A percentile compares a stretch with the other conserved stretches of the same genome.
These are phyloP conservation scores for Phenoliferia sp. DNA, from an alignment of 1,284 basidiomycete genomes.

Conservation along the genomic window DNA sequence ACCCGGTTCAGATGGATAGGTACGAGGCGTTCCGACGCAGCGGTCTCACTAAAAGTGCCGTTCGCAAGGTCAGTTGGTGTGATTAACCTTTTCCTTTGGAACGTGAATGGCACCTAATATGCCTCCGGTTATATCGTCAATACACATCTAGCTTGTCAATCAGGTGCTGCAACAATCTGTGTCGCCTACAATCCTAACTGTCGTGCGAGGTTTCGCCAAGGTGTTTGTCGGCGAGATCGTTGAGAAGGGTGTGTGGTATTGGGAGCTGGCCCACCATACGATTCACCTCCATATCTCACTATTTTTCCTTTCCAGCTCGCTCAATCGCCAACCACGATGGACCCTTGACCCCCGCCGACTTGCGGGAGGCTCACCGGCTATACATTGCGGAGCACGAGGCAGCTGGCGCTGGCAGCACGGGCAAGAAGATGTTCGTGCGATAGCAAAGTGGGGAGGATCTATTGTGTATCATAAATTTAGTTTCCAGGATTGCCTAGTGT, in stretches of 20 bases:
- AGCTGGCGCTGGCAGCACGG: conserved; percentile 5
- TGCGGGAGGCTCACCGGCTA: conserved; percentile 76
- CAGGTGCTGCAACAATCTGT: conserved; percentile 69
- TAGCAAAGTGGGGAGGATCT: no score
- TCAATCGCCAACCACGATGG: conserved; percentile 67
- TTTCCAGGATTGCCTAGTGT: no score
- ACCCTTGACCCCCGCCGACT: conserved; percentile 74
- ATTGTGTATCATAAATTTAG: no score
- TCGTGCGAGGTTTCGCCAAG: conserved; percentile 81
- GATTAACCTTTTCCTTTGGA: no score
- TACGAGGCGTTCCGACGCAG: conserved; percentile 82
- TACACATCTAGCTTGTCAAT: conserved; percentile 64
- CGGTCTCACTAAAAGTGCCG: conserved; percentile 73
- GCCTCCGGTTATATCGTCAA: conserved; percentile 5
- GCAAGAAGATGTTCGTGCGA: conserved; percentile 28
- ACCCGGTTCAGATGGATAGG: conserved; percentile 73
- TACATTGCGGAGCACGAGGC: conserved; percentile 57
- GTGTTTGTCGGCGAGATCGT: conserved; percentile 90
- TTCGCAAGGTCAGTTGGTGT: conserved; percentile 58
- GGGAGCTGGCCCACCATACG: neutral
- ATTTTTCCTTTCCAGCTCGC: conserved; percentile 55
- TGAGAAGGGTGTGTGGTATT: conserved; percentile 61
- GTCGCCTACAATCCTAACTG: conserved; percentile 76
- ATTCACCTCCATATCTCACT: neutral
- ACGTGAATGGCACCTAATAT: no score